A percentile compares a stretch with the other conserved stretches of the same genome.
Evolutionary conservation across 352 stramenopile species (phyloP).

Genomic region (Phytophthora tentaculata): DNA sequence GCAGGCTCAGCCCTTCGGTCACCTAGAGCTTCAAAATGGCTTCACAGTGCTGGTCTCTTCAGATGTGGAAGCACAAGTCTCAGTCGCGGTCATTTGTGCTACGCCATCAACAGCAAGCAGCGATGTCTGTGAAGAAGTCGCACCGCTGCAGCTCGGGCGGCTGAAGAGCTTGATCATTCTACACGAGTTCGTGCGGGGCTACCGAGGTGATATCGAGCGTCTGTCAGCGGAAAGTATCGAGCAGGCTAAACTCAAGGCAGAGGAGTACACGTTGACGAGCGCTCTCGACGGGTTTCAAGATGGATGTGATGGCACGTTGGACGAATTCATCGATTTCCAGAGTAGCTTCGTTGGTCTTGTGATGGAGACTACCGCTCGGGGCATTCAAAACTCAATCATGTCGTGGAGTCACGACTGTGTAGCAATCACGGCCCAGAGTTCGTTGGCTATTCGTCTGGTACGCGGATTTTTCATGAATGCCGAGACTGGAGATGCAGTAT

Average conservation of each 20-base stretch:
- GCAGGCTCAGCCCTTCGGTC: constrained; percentile 37
- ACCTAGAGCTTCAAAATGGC: constrained; percentile 48
- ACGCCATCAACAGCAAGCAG: constrained; percentile 10
- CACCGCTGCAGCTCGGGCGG: constrained; percentile 38
- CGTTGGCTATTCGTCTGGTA: constrained; percentile 19
- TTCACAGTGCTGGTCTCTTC: constrained; percentile 47
- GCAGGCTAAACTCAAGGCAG: constrained; percentile 43
- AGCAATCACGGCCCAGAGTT: constrained; percentile 10
- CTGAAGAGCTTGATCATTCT: constrained; percentile 56
- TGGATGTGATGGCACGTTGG: constrained; percentile 37
- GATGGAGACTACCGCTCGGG: constrained; percentile 34
- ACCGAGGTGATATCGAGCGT: constrained; percentile 34
- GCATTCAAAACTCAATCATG: constrained; percentile 25
- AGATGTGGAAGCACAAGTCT: constrained; percentile 42
- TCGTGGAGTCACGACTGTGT: constrained; percentile 19
- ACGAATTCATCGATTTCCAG: constrained; percentile 55
- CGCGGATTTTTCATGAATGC: constrained; percentile 48
- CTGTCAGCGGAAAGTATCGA: constrained; percentile 37
- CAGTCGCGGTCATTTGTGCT: constrained; percentile 47
- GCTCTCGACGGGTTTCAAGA: constrained; percentile 42
- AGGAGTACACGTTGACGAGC: constrained; percentile 60
- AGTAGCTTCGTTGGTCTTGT: constrained; percentile 39
- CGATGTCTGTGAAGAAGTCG: constrained; percentile 6
- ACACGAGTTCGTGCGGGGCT: constrained; percentile 44
- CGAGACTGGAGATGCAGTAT: constrained; percentile 36